Percentiles rank a stretch among this genome's conserved stretches.
phyloP scores from a whole-genome alignment of 441 rosid species.

The Jatropha podagrica region DNA sequence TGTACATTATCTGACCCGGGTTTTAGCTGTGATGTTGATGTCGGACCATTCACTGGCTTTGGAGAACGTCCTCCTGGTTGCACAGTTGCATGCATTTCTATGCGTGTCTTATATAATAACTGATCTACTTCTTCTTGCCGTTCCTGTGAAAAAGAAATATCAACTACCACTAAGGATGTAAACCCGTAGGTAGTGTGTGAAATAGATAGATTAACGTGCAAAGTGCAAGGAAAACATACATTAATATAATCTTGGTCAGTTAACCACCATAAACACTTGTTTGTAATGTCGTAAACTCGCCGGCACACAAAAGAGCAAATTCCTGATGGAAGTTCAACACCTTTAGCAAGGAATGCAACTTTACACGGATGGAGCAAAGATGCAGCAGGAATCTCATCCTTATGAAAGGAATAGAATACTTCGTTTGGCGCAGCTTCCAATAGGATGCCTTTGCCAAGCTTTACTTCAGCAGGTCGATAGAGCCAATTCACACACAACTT shows the following conservation, averaged over 20 bases:
- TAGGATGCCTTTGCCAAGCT: slow-evolving; percentile 86
- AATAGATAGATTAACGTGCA: slow-evolving; percentile 35
- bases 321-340: slow-evolving; percentile 74
- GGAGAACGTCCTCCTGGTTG: slow-evolving; percentile 92
- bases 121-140: slow-evolving; percentile 86
- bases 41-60: slow-evolving; percentile 71
- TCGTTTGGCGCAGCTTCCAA: slow-evolving; percentile 93
- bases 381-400: slow-evolving; percentile 88
- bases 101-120: slow-evolving; percentile 57
- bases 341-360: slow-evolving; percentile 81
- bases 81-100: slow-evolving; percentile 78
- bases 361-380: slow-evolving; percentile 88
- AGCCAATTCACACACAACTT: slow-evolving; percentile 82
- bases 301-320: slow-evolving; percentile 82
- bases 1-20: slow-evolving; percentile 60
- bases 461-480: slow-evolving; percentile 75
- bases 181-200: not conserved
- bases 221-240: slow-evolving; percentile 44
- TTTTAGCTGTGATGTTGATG: slow-evolving; percentile 67
- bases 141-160: slow-evolving; percentile 40
- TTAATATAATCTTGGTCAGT: slow-evolving; percentile 83
- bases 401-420: slow-evolving; percentile 82
- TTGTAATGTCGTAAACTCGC: slow-evolving; percentile 74
- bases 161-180: not conserved
- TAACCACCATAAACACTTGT: slow-evolving; percentile 86